Evolutionary conservation across 2,329 filamentous ascomycete species (phyloP), one percentile per base, ranked within the genome.

Genomic region (Raffaelea albimanens): DNA sequence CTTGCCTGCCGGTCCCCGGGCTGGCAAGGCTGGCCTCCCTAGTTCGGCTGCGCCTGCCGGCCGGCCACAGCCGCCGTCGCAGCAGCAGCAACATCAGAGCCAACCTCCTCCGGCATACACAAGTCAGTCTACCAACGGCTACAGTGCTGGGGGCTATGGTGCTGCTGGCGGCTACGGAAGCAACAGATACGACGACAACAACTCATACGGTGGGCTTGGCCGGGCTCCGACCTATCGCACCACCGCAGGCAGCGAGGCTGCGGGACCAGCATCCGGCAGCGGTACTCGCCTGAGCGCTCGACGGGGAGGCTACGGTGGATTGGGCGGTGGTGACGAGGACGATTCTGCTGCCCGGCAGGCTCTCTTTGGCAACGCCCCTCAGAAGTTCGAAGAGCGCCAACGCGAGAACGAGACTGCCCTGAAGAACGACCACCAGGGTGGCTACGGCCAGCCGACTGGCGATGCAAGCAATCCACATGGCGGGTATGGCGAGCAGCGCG

Each of bases 401-500:
- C 38, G 75, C 72, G 52, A 74, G 70, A 19, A 73, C 71, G 33
- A 80, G 23, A 81, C 52, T 76, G 86, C 46, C 80, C 83, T 50
- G 77, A 86, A 51, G 77, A 86, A 45, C 18, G 39, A 46, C 4
- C 40, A 14, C 25, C 14, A 33, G 19, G 23, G 34, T 5, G 38
- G 47, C 40, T 45, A 45, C 10, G 48, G 48, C 14, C 41, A 29
- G 4, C 23, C 29, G 25, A 11, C 20, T 19, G 29, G 9, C 43
- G 21, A 13, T 4, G 33, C n/a, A 11, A 18, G 20, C 11, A 73
- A 71, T 49, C 14, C 14, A 8, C n/a, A 38, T 16, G 75, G 70
- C 22, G 75, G 73, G 23, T 80, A 81, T 53, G 77, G 86, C 45
- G 81, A 83, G 48, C 76, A 85, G 50, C 78, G 87, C 43, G 80